These are phyloP conservation scores for Pseudozyma thailandica DNA, from an alignment of 1,284 basidiomycete species.

Conservation along the genomic window DNA sequence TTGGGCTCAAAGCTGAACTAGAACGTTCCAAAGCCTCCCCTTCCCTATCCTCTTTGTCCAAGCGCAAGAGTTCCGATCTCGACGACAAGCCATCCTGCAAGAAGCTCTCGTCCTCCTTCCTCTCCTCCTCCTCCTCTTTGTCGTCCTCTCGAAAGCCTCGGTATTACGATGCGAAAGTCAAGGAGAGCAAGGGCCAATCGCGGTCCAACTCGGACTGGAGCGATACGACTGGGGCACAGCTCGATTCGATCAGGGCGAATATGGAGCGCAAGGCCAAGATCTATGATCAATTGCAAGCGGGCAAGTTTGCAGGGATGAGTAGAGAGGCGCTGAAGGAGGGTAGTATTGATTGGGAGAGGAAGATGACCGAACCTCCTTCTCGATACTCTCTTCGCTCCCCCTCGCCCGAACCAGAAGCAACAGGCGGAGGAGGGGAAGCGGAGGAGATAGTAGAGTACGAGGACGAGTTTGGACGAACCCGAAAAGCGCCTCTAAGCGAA, in stretches of 20 bases:
- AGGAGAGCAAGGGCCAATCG: background rate
- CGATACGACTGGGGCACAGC: constrained; percentile 14
- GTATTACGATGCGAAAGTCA: background rate
- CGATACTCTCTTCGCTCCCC: background rate
- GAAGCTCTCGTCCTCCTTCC: constrained; percentile 18
- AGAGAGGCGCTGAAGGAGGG: constrained; percentile 73
- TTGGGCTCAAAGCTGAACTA: constrained; percentile 50
- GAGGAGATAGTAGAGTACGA: constrained; percentile 79
- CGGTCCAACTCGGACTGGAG: background rate
- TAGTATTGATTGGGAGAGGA: constrained; percentile 78
- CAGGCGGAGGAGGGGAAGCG: constrained; percentile 40
- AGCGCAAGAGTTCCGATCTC: constrained; percentile 13
- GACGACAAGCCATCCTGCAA: background rate
- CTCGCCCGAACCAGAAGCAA: background rate
- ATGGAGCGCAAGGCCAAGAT: constrained; percentile 83
- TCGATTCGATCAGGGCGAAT: constrained; percentile 75
- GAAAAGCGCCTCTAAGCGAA: constrained; percentile 78
- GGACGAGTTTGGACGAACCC: constrained; percentile 83
- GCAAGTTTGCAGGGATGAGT: constrained; percentile 80
- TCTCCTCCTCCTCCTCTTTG: background rate
- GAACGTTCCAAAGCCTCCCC: constrained; percentile 30
- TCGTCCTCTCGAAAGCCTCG: background rate
- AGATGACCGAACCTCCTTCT: constrained; percentile 67
- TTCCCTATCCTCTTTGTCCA: constrained; percentile 8
- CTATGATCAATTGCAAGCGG: constrained; percentile 82